Evolutionary conservation across 2,329 filamentous ascomycete genomes (phyloP), one percentile per base, ranked within the genome.

Genomic region (Fusarium sambucinum): DNA sequence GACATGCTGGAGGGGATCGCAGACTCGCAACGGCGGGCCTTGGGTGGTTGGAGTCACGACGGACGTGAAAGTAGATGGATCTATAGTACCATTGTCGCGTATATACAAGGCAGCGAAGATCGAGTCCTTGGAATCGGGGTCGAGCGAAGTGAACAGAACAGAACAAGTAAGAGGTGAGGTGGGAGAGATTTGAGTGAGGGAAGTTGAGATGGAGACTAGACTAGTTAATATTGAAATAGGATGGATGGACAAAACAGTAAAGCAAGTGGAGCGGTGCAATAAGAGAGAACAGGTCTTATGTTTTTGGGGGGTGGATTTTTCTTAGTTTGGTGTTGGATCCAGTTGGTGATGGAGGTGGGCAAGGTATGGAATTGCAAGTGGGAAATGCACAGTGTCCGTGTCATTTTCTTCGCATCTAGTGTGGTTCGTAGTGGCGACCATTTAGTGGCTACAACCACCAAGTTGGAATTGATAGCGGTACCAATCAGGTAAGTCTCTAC

Each of bases 311-410:
- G 65, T 61, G 70, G 66, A 61, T 50, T 65, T 51, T 61, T 68
- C 6, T 68, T 68, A 69, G 69, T 56, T 70, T 71, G 68, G 63
- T 73, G 44, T 71, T 67, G 68, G 68, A 56, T 66, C 68, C 56
- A 66, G 69, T 73, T 61, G 66, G 61, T 69, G 72, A 71, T 68
- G 60, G 59, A 72, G 72, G 72, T 74, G 72, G 72, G 72, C 73
- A 70, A 70, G 63, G 23, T 16, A 55, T 57, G 59, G 52, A 52
- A 63, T 52, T 59, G 59, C 32, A 45, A 70, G 63, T 63, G 55
- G 67, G 55, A 66, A 63, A 25, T 32, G 46, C 67, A 65, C 61
- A 65, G 60, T 66, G 55, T 35, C 62, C 55, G 60, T 55, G 27
- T 25, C 40, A 35, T 30, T 44, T 35, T 12, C 59, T 57, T 30